These are phyloP conservation scores for Pyrenophora graminea DNA, from an alignment of 2,329 filamentous ascomycete species.

Conservation along the genomic window DNA sequence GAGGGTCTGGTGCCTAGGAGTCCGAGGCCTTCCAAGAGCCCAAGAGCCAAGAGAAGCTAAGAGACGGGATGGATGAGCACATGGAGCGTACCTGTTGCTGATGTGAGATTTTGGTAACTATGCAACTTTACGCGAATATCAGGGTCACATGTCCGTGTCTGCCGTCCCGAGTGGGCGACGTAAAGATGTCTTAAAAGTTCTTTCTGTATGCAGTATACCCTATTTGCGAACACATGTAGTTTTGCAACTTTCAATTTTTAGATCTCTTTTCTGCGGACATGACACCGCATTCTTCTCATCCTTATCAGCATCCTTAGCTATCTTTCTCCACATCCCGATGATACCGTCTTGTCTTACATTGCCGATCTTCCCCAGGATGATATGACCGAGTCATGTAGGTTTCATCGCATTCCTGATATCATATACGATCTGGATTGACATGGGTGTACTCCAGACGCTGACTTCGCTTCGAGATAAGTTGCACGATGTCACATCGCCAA, in stretches of 20 bases:
- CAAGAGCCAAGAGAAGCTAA: slow-evolving; percentile 15
- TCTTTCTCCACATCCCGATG: too few species aligned
- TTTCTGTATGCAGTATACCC: slow-evolving; percentile 11
- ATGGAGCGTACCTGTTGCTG: not conserved
- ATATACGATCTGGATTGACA: too few species aligned
- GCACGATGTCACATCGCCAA: too few species aligned
- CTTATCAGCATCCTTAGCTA: too few species aligned
- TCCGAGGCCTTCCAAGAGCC: slow-evolving; percentile 35
- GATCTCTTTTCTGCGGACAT: not conserved
- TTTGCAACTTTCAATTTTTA: not conserved
- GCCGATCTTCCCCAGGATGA: too few species aligned
- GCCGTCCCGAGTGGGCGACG: not conserved
- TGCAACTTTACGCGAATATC: not conserved
- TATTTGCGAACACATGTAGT: slow-evolving; percentile 1
- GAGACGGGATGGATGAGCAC: not conserved
- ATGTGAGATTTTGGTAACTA: not conserved
- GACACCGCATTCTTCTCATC: too few species aligned
- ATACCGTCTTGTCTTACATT: too few species aligned
- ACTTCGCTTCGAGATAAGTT: too few species aligned
- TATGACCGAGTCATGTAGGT: too few species aligned
- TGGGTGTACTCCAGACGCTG: too few species aligned
- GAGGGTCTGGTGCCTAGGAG: slow-evolving; percentile 55
- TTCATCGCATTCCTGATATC: too few species aligned
- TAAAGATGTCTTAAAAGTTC: not conserved
- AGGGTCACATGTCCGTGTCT: not conserved